Conservation (phyloP, 2,329 filamentous ascomycete genomes). For the Stagonosporopsis tanaceti region DNA sequence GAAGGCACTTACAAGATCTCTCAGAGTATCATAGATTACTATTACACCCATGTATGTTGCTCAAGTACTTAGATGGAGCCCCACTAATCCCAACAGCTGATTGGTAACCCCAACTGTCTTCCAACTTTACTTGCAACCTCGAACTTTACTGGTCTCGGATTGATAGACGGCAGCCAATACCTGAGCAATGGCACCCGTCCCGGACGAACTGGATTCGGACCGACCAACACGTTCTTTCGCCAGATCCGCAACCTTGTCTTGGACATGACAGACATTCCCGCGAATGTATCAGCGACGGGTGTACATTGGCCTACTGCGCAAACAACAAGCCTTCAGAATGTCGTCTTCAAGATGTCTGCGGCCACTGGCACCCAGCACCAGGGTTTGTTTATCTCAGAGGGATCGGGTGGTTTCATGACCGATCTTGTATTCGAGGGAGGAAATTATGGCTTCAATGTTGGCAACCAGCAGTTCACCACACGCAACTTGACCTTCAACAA, state of each 20-base stretch:
- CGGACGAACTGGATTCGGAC: conserved; percentile 52
- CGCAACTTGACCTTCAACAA: conserved; percentile 63
- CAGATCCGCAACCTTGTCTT: conserved; percentile 72
- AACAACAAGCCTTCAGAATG: conserved; percentile 55
- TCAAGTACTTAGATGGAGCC: background rate
- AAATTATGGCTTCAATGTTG: conserved; percentile 50
- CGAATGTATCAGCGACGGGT: conserved; percentile 55
- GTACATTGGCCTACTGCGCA: conserved; percentile 58
- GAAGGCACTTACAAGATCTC: conserved; percentile 67
- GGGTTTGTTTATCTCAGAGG: conserved; percentile 54
- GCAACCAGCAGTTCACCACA: conserved; percentile 64
- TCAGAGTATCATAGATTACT: conserved; percentile 67
- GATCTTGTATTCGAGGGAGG: conserved; percentile 57
- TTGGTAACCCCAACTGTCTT: conserved; percentile 66
- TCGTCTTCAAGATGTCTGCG: conserved; percentile 55
- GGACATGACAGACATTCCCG: conserved; percentile 62
- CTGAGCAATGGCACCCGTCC: conserved; percentile 35
- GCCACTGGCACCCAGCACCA: conserved; percentile 56
- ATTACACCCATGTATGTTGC: conserved; percentile 61
- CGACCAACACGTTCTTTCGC: conserved; percentile 70
- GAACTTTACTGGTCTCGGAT: conserved; percentile 62
- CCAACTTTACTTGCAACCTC: conserved; percentile 63
- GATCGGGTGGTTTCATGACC: conserved; percentile 57
- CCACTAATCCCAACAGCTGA: conserved; percentile 47
- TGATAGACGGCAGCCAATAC: conserved; percentile 67